These are phyloP conservation scores for Hemisphaericaspora lyxosophila DNA, from an alignment of 1,139 yeast genomes.

Conservation along the genomic window DNA sequence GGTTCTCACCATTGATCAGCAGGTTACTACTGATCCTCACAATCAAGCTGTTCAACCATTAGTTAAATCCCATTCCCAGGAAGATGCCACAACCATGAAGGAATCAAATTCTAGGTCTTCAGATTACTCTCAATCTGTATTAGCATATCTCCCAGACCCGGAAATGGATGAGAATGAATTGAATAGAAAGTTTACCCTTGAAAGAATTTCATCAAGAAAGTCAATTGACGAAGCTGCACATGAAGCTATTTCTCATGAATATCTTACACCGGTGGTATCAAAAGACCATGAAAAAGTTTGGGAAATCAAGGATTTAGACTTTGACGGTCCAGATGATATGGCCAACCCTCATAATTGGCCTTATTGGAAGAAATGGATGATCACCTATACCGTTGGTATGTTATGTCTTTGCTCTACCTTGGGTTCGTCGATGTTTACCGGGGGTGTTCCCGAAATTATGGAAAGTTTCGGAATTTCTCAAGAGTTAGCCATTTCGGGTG, in stretches of 20 bases:
- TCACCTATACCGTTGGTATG: constrained; percentile 61
- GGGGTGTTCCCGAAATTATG: constrained; percentile 57
- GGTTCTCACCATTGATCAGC: neutral
- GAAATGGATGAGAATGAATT: constrained; percentile 14
- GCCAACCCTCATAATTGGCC: constrained; percentile 72
- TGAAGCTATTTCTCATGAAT: constrained; percentile 10
- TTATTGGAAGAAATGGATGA: constrained; percentile 57
- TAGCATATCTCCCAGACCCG: constrained; percentile 1
- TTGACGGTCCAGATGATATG: constrained; percentile 62
- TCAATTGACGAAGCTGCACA: constrained; percentile 19
- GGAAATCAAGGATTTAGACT: constrained; percentile 48
- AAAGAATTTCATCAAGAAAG: constrained; percentile 19
- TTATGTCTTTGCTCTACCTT: constrained; percentile 67
- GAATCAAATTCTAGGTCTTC: neutral
- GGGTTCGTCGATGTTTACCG: constrained; percentile 69
- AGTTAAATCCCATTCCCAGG: neutral
- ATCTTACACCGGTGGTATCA: neutral
- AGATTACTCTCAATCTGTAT: neutral
- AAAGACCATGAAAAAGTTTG: constrained; percentile 8
- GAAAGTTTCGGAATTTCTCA: constrained; percentile 48
- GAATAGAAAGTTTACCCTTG: constrained; percentile 22
- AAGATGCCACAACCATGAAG: neutral
- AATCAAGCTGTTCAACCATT: neutral
- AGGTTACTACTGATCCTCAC: neutral
- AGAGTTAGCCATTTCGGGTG: constrained; percentile 62